Evolutionary conservation across 1,284 basidiomycete genomes (phyloP), one percentile per base, ranked within the genome.

Genomic region (Schizophyllum amplum): DNA sequence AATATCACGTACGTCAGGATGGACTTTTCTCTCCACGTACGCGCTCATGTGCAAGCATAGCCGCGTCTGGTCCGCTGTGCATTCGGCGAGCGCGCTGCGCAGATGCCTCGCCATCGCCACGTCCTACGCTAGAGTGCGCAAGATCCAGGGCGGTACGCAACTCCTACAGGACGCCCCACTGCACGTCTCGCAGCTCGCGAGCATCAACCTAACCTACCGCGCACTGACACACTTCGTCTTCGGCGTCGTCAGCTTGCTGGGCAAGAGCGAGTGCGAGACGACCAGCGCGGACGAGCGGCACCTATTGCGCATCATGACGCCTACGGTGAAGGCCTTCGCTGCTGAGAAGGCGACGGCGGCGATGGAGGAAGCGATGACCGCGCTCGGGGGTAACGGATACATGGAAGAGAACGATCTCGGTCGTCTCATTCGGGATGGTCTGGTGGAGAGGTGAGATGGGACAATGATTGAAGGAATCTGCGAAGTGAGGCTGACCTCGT

Each of bases 331-430:
- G 67, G 87, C 83, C 0, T 92, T 87, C 67, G 77, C 79, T 2
- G 80, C 89, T 5, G 83, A 87, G 59, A 82, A 83, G 63, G 80
- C 80, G 0, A 78, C 77, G 52, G 68, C 77, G 0, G 84, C 80
- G 4, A 84, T 90, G 74, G 82, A 87, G 60, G 85, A 88, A 59
- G 81, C 86, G 47, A 90, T 92, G 86, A 75, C 83, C 47, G 74
- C 82, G 4, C 72, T 92, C 2, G 90, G 90, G 25, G 90, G 89
- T 1, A 84, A 86, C 54, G 90, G 90, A 0, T 92, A 91, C 64
- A 91, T 92, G 87, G 86, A 90, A 64, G 89, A 92, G 66, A 84
- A 81, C 52, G 82, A 79, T 0, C 78, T 88, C 56, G 83, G 82
- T 11, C 73, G 79, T 72, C 76, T 65, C 55, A 79, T 73, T n/a